Conservation (phyloP, 768 basidiomycete species). For the Mycena alexandri region DNA sequence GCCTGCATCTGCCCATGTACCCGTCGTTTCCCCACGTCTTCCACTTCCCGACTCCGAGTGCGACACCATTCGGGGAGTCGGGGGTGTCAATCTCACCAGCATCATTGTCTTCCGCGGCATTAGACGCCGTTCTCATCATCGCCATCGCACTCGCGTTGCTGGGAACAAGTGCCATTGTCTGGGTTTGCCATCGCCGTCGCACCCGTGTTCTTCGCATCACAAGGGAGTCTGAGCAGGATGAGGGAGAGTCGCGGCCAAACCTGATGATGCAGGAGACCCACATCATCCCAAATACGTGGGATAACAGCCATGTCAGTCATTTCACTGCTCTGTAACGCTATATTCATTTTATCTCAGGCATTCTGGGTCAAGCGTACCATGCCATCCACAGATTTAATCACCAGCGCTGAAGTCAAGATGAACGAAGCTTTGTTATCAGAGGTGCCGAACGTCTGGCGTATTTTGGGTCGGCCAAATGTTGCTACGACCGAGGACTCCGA, state of each 20-base stretch:
- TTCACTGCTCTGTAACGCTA: neutral
- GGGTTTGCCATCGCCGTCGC: constrained; percentile 25
- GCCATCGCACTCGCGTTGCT: constrained; percentile 14
- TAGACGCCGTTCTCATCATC: constrained; percentile 14
- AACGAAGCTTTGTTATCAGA: constrained; percentile 22
- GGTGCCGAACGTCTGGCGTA: constrained; percentile 25
- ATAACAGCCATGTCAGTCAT: constrained; percentile 20
- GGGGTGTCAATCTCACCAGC: neutral
- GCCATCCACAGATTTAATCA: constrained; percentile 13
- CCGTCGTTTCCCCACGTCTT: constrained; percentile 11
- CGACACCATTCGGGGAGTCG: neutral
- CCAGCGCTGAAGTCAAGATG: constrained; percentile 2
- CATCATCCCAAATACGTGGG: constrained; percentile 6
- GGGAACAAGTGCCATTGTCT: constrained; percentile 7
- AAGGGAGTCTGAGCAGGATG: no score
- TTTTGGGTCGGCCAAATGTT: constrained; percentile 33
- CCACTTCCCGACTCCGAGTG: constrained; percentile 6
- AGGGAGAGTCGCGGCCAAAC: neutral
- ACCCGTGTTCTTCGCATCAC: neutral
- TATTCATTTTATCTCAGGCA: constrained; percentile 8
- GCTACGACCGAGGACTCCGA: constrained; percentile 10
- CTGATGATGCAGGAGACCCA: neutral
- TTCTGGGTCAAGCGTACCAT: constrained; percentile 16
- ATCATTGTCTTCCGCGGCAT: neutral
- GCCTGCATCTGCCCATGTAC: no score